Percentiles rank a stretch among this genome's conserved stretches.
Conservation (phyloP, 768 basidiomycete genomes). For the Suillus alpinus region DNA sequence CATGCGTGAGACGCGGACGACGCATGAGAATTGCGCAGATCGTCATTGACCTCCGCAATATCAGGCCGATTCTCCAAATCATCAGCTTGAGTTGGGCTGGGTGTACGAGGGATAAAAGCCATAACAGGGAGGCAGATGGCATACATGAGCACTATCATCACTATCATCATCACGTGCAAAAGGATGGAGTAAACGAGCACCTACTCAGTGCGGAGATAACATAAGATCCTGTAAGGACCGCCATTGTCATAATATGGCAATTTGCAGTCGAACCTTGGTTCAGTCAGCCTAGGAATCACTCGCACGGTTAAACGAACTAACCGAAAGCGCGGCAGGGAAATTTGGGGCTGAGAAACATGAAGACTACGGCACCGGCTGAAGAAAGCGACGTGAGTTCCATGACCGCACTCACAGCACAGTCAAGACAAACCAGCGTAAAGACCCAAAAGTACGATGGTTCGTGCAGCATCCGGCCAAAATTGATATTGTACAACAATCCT, state of each 20-base stretch:
- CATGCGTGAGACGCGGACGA: constrained; percentile 6
- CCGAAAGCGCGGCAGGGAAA: constrained; percentile 37
- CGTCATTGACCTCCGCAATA: not conserved
- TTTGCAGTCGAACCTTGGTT: constrained; percentile 24
- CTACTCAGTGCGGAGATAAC: constrained; percentile 33
- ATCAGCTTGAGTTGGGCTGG: constrained; percentile 14
- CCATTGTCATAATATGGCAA: constrained; percentile 30
- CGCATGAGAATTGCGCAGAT: not conserved
- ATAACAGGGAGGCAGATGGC: constrained; percentile 7
- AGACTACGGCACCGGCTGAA: constrained; percentile 27
- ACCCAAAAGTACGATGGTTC: constrained; percentile 28
- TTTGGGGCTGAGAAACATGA: constrained; percentile 27
- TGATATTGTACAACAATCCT: constrained; percentile 41
- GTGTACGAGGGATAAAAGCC: not conserved
- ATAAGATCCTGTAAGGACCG: constrained; percentile 32
- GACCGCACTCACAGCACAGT: not conserved
- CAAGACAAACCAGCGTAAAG: constrained; percentile 10
- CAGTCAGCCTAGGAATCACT: not conserved
- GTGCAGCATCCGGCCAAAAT: constrained; percentile 37
- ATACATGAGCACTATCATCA: constrained; percentile 7
- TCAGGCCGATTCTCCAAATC: constrained; percentile 11
- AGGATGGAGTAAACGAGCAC: constrained; percentile 11
- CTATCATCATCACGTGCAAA: not conserved
- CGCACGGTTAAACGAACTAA: constrained; percentile 9
- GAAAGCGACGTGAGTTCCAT: constrained; percentile 1